Conservation (phyloP, 345 rosid genomes). For the Lepidium aucheri region DNA sequence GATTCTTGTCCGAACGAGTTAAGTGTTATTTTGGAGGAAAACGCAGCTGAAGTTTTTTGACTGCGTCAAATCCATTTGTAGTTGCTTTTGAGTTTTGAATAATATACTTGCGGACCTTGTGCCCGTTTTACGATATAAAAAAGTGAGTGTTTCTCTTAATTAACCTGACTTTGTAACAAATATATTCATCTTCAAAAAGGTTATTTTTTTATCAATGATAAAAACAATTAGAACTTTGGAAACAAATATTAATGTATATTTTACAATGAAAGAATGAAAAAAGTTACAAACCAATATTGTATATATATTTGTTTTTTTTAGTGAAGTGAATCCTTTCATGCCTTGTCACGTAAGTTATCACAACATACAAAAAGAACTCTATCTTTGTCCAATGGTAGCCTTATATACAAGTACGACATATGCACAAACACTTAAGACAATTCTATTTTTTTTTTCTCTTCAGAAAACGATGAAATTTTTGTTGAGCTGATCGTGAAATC, state of each 20-base stretch:
- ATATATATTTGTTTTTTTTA: not conserved
- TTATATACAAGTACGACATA: slow-evolving; percentile 1
- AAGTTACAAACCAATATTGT: not conserved
- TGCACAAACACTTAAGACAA: not conserved
- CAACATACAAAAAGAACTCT: not conserved
- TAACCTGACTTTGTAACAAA: too few species aligned
- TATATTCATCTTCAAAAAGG: too few species aligned
- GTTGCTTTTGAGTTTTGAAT: too few species aligned
- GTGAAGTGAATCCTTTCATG: too few species aligned
- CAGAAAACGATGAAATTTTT: slow-evolving; percentile 19
- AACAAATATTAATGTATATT: not conserved
- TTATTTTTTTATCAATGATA: not conserved
- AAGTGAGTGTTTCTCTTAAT: too few species aligned
- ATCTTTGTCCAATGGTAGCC: not conserved
- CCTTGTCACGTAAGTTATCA: not conserved
- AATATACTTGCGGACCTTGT: too few species aligned
- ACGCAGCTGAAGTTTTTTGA: too few species aligned
- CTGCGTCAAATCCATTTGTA: too few species aligned
- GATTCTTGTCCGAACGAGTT: too few species aligned
- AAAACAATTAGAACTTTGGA: not conserved
- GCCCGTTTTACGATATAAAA: too few species aligned
- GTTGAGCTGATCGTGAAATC: slow-evolving; percentile 28
- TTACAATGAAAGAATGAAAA: not conserved
- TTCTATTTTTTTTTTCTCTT: not conserved
- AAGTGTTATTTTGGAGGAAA: too few species aligned